phyloP scores from a whole-genome alignment of 495 filamentous ascomycete species.

The Lasiosphaeriaceae sp. region DNA sequence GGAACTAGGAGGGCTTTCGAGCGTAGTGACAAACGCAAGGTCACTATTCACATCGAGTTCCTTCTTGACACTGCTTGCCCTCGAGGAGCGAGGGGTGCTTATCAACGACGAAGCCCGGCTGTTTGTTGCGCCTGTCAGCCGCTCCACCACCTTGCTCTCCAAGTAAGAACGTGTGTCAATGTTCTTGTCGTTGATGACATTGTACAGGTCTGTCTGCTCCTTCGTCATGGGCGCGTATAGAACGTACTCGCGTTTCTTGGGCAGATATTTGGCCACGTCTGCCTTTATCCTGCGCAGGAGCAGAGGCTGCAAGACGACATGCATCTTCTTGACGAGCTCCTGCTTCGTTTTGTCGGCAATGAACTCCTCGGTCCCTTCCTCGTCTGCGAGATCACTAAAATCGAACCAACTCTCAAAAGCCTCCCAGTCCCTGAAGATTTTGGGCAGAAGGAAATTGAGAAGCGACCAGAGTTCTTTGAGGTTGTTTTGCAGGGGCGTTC shows the following conservation, averaged over 20 bases:
- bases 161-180: conserved; percentile 68
- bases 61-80: conserved; percentile 28
- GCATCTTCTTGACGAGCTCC: conserved; percentile 81
- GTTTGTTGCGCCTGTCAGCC: conserved; percentile 46
- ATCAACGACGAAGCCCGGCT: conserved; percentile 28
- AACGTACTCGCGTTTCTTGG: conserved; percentile 94
- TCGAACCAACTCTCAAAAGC: conserved; percentile 95
- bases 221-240: conserved; percentile 85
- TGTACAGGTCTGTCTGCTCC: conserved; percentile 87
- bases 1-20: conserved; percentile 11
- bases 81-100: conserved; percentile 37
- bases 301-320: conserved; percentile 88
- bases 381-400: conserved; percentile 81
- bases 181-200: conserved; percentile 73
- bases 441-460: conserved; percentile 87
- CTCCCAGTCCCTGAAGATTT: conserved; percentile 84
- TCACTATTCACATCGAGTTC: conserved; percentile 15
- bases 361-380: conserved; percentile 64
- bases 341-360: conserved; percentile 74
- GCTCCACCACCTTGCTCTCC: conserved; percentile 78
- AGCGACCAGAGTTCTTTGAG: conserved; percentile 93
- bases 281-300: conserved; percentile 85
- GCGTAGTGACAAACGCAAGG: neutral
- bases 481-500: conserved; percentile 94
- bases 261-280: conserved; percentile 85